These are phyloP conservation scores for Apiospora hydei DNA, from an alignment of 2,329 filamentous ascomycete species.

Conservation along the genomic window DNA sequence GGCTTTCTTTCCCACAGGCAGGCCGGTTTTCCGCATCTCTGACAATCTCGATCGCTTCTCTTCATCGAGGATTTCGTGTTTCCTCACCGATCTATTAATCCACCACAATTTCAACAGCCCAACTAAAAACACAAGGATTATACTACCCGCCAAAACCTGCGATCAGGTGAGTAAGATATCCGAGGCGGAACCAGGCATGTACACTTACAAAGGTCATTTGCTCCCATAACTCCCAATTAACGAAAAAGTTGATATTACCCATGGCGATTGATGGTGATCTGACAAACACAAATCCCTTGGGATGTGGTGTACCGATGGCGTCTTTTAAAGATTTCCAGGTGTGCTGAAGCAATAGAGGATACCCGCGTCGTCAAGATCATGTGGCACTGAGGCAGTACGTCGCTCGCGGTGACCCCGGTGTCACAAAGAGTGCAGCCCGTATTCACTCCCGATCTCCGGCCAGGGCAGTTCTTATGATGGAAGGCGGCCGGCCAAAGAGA, in stretches of 20 bases:
- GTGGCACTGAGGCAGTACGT: background rate
- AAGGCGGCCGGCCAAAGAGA: background rate
- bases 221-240: slow-evolving; percentile 82
- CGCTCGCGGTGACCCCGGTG: slow-evolving; percentile 8
- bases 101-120: slow-evolving; percentile 74
- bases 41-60: slow-evolving; percentile 64
- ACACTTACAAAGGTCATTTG: slow-evolving; percentile 85
- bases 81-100: slow-evolving; percentile 62
- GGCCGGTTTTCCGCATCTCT: slow-evolving; percentile 63
- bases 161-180: slow-evolving; percentile 31
- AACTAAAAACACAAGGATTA: slow-evolving; percentile 72
- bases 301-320: slow-evolving; percentile 27
- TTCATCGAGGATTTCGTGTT: slow-evolving; percentile 70
- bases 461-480: background rate
- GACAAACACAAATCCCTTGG: slow-evolving; percentile 33
- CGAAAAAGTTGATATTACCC: slow-evolving; percentile 63
- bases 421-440: slow-evolving; percentile 16
- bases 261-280: slow-evolving; percentile 41
- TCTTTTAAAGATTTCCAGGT: background rate
- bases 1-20: slow-evolving; percentile 51
- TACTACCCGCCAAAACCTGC: slow-evolving; percentile 76
- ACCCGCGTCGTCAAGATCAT: slow-evolving; percentile 24
- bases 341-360: slow-evolving; percentile 31
- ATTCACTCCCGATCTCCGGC: slow-evolving; percentile 16
- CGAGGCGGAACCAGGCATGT: background rate